A percentile compares a stretch with the other conserved stretches of the same genome.
Conservation (phyloP, 2,329 filamentous ascomycete species). For the Diplodia intermedia region DNA sequence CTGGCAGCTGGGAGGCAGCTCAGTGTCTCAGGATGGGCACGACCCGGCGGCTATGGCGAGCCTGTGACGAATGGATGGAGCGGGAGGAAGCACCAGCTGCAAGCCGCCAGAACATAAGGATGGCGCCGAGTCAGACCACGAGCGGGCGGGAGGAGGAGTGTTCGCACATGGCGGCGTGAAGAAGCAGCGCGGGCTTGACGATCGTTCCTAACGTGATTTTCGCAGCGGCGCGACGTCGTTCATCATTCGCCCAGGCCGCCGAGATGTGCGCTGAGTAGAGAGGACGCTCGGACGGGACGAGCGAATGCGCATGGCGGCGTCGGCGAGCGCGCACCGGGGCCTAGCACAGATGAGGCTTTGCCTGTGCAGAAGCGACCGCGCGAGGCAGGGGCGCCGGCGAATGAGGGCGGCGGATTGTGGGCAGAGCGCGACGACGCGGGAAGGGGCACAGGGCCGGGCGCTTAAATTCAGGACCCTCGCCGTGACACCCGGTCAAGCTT, state of each 20-base stretch:
- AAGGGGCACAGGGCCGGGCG: conserved; percentile 28
- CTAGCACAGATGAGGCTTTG: conserved; percentile 22
- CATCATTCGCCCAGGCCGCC: conserved; percentile 29
- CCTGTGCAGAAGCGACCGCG: conserved; percentile 30
- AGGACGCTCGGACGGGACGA: conserved; percentile 24
- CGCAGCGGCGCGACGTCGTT: conserved; percentile 11
- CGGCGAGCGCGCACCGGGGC: conserved; percentile 8
- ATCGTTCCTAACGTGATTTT: conserved; percentile 28
- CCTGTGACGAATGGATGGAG: conserved; percentile 12
- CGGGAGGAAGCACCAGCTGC: conserved; percentile 18
- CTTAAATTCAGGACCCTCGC: conserved; percentile 24
- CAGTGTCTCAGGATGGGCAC: conserved; percentile 15
- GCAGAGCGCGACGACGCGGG: conserved; percentile 16
- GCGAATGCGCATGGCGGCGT: conserved; percentile 25
- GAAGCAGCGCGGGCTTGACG: conserved; percentile 6
- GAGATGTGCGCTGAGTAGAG: conserved; percentile 23
- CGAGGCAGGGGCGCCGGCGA: conserved; percentile 25
- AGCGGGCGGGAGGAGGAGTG: conserved; percentile 3
- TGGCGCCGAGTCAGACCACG: conserved; percentile 23
- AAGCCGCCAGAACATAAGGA: conserved; percentile 16
- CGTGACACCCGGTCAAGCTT: conserved; percentile 23
- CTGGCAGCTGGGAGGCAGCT: conserved; percentile 15
- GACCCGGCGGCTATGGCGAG: conserved; percentile 19
- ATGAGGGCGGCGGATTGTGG: conserved; percentile 14
- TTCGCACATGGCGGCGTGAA: conserved; percentile 13